Conservation (phyloP, 148 eudicot genomes). For the Diospyros kaki region DNA sequence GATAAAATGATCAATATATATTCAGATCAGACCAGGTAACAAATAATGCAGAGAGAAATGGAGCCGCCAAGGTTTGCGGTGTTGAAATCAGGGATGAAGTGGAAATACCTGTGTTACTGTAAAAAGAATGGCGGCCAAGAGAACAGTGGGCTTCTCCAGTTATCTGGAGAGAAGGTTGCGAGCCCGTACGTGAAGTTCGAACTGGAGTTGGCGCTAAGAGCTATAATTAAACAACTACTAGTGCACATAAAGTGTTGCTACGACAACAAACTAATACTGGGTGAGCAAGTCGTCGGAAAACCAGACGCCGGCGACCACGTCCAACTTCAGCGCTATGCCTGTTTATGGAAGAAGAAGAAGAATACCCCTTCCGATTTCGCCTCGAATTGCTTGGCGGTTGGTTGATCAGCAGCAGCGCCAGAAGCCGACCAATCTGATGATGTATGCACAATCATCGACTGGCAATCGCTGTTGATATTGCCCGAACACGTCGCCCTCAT, state of each 20-base stretch:
- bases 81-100: not conserved
- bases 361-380: not conserved
- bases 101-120: not conserved
- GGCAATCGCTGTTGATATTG: constrained; percentile 2
- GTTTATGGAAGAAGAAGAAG: not conserved
- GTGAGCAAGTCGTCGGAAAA: not conserved
- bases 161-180: constrained; percentile 1
- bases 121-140: not conserved
- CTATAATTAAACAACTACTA: not conserved
- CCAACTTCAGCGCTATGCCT: not conserved
- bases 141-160: not conserved
- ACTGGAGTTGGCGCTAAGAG: not conserved
- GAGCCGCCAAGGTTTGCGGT: not conserved
- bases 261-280: constrained; percentile 18
- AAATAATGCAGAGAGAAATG: not conserved
- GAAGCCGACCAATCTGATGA: not conserved
- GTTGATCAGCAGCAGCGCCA: not conserved
- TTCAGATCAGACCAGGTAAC: too few relatives aligned
- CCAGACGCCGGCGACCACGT: constrained; percentile 6
- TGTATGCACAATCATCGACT: not conserved
- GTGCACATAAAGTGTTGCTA: constrained; percentile 12
- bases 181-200: constrained; percentile 11
- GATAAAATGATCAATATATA: too few relatives aligned
- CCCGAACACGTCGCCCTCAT: not conserved
- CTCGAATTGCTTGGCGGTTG: not conserved